Conservation (phyloP, 1,284 basidiomycete species). For the Leccinum fallax region DNA sequence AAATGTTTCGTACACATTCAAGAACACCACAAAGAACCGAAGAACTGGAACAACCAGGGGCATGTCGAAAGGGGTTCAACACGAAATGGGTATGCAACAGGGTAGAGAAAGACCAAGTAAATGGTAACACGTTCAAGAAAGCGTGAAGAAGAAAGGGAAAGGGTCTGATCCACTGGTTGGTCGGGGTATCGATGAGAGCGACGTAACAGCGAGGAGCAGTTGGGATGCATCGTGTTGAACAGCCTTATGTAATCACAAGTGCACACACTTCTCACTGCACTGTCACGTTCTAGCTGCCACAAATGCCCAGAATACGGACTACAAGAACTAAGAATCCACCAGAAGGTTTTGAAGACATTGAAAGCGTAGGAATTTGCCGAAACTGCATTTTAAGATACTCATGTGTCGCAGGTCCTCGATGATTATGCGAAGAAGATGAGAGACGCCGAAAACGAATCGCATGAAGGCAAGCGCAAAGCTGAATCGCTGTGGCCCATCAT, state of each 20-base stretch:
- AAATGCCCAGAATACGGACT: constrained; percentile 96
- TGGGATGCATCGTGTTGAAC: constrained; percentile 13
- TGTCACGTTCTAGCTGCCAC: constrained; percentile 10
- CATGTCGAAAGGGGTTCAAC: constrained; percentile 44
- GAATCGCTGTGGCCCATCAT: constrained; percentile 99
- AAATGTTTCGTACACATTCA: constrained; percentile 81
- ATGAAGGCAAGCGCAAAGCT: constrained; percentile 96
- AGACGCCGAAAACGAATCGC: constrained; percentile 95
- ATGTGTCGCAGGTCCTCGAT: constrained; percentile 71
- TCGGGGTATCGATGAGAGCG: constrained; percentile 22
- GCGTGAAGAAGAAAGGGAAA: constrained; percentile 2
- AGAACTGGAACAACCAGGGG: constrained; percentile 68
- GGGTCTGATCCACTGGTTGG: constrained; percentile 10
- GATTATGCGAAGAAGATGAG: constrained; percentile 97
- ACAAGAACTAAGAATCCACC: constrained; percentile 94
- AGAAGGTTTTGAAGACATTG: constrained; percentile 97
- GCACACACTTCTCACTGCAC: constrained; percentile 3
- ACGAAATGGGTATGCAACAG: constrained; percentile 15
- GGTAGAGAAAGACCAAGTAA: constrained; percentile 1
- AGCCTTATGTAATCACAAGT: constrained; percentile 27
- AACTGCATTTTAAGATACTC: constrained; percentile 4
- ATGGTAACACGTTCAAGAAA: constrained; percentile 1
- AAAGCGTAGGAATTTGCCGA: constrained; percentile 52
- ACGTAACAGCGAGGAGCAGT: constrained; percentile 1
- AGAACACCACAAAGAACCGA: constrained; percentile 67